Evolutionary conservation across 2,329 filamentous ascomycete genomes (phyloP).

Genomic region (Penicillium sp.): DNA sequence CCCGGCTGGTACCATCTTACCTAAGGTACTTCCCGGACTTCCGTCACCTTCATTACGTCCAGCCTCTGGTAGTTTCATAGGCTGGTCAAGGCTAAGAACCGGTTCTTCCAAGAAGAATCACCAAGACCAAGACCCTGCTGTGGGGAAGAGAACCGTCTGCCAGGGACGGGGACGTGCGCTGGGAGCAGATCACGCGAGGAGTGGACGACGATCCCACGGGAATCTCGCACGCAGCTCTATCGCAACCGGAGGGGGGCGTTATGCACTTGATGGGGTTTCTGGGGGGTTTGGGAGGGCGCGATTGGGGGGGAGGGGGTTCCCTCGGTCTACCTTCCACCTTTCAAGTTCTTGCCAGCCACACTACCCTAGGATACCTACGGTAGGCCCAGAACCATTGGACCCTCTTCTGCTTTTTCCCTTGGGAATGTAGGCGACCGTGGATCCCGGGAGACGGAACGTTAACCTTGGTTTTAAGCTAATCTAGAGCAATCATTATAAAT

Average conservation of each 20-base stretch:
- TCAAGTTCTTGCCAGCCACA: not conserved
- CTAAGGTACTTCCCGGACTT: too few relatives aligned
- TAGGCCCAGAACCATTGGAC: slow-evolving; percentile 1
- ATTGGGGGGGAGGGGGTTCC: not conserved
- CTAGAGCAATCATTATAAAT: too few relatives aligned
- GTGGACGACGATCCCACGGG: slow-evolving; percentile 6
- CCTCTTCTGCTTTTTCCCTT: not conserved
- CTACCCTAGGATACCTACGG: not conserved
- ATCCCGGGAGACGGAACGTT: not conserved
- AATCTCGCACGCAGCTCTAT: slow-evolving; percentile 9
- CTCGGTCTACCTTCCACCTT: slow-evolving; percentile 6
- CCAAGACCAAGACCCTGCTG: slow-evolving; percentile 13
- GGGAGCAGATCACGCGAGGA: slow-evolving; percentile 23
- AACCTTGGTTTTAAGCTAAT: slow-evolving; percentile 6
- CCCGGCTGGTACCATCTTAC: slow-evolving; percentile 23
- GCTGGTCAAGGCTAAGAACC: too few relatives aligned
- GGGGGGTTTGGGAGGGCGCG: not conserved
- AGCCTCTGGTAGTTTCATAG: too few relatives aligned
- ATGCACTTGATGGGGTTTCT: not conserved
- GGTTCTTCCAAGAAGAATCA: not conserved
- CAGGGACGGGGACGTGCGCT: slow-evolving; percentile 28
- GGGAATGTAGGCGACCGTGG: not conserved
- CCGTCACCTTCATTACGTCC: too few relatives aligned
- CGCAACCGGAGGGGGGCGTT: not conserved
- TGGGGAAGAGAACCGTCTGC: slow-evolving; percentile 13